These are phyloP conservation scores for Panaeolus papilionaceus DNA, from an alignment of 768 basidiomycete species.

Conservation along the genomic window DNA sequence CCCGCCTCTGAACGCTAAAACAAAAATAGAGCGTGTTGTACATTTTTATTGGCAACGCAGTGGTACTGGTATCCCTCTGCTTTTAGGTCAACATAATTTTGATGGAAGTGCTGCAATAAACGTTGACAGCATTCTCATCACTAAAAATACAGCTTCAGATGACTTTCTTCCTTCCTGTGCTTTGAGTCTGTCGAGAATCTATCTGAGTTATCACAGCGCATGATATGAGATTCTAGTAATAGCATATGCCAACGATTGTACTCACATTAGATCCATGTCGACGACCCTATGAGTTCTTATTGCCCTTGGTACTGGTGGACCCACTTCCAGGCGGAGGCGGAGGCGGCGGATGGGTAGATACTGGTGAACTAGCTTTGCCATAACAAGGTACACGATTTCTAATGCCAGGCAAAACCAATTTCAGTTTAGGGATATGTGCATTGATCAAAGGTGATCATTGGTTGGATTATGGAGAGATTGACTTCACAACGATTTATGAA, in stretches of 20 bases:
- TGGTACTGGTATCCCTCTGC: neutral
- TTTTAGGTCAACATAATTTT: neutral
- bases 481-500: neutral
- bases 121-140: neutral
- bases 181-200: neutral
- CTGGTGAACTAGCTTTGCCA: neutral
- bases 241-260: neutral
- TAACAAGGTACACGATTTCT: neutral
- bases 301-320: neutral
- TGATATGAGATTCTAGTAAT: neutral
- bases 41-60: neutral
- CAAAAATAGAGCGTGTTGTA: no score
- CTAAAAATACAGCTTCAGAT: slow-evolving; percentile 2
- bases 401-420: neutral
- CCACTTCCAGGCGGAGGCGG: neutral
- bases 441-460: neutral
- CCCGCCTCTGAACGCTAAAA: no score
- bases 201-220: neutral
- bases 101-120: neutral
- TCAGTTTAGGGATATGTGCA: neutral
- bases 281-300: neutral
- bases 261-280: neutral
- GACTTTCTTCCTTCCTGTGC: neutral
- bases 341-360: neutral
- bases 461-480: neutral